phyloP scores from a whole-genome alignment of 179 eudicot species.

The Drosera spatulata region DNA sequence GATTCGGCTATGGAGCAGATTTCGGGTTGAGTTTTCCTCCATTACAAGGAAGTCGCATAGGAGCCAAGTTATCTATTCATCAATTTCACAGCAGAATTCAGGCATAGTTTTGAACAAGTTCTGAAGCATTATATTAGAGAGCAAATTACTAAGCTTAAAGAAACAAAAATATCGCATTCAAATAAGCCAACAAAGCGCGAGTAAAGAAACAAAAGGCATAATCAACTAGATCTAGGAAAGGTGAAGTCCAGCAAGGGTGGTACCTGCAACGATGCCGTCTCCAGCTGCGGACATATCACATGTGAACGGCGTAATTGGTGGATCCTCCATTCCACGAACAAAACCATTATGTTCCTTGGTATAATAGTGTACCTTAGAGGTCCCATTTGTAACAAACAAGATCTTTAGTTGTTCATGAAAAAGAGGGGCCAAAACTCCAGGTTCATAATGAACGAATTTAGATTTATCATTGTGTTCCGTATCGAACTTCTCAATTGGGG shows the following conservation, averaged over 20 bases:
- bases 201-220: neutral
- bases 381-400: conserved; percentile 89
- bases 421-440: conserved; percentile 53
- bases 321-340: conserved; percentile 80
- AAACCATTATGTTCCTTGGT: conserved; percentile 65
- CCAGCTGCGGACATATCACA: conserved; percentile 89
- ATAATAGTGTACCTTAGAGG: conserved; percentile 86
- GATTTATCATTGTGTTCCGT: conserved; percentile 50
- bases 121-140: too few species aligned
- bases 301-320: conserved; percentile 73
- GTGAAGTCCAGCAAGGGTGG: conserved; percentile 4
- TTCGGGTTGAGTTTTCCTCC: too few species aligned
- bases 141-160: too few species aligned
- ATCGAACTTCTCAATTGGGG: conserved; percentile 62
- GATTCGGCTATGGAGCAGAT: too few species aligned
- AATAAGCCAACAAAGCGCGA: neutral
- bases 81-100: too few species aligned
- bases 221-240: neutral
- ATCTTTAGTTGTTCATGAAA: conserved; percentile 86
- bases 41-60: too few species aligned
- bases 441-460: conserved; percentile 61
- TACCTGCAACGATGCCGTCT: conserved; percentile 96
- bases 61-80: too few species aligned
- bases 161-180: too few species aligned
- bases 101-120: too few species aligned